Percentiles rank a stretch among this genome's conserved stretches.
Conservation (phyloP, 2,329 filamentous ascomycete species). For the Fusarium decemcellulare region DNA sequence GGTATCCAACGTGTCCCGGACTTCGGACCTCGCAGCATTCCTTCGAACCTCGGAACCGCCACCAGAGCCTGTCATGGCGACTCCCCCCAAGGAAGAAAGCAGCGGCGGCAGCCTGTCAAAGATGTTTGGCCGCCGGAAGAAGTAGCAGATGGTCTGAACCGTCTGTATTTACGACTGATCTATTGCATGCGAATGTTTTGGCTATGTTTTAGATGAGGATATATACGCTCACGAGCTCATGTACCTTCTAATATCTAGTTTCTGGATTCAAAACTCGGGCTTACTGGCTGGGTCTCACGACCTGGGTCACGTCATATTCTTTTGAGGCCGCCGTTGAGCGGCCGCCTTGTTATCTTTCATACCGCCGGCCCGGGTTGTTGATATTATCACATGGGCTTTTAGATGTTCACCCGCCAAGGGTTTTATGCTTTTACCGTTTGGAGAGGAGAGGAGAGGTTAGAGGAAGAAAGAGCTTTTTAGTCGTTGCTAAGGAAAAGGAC, state of each 20-base stretch:
- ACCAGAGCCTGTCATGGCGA: slow-evolving; percentile 50
- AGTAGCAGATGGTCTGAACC: slow-evolving; percentile 51
- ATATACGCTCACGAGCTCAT: slow-evolving; percentile 45
- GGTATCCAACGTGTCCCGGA: slow-evolving; percentile 64
- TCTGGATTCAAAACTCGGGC: slow-evolving; percentile 32
- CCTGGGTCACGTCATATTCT: slow-evolving; percentile 1
- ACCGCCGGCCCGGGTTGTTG: slow-evolving; percentile 20
- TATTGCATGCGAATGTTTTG: slow-evolving; percentile 21
- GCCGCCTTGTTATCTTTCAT: slow-evolving; percentile 28
- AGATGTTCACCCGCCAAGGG: slow-evolving; percentile 22
- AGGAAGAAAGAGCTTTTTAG: neutral
- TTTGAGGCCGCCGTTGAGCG: slow-evolving; percentile 14
- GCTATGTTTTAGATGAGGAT: slow-evolving; percentile 35
- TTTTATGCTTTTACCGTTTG: slow-evolving; percentile 3
- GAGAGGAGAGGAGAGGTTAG: neutral
- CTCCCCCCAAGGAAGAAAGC: slow-evolving; percentile 55
- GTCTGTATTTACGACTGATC: slow-evolving; percentile 30
- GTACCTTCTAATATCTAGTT: slow-evolving; percentile 46
- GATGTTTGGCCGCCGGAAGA: slow-evolving; percentile 67
- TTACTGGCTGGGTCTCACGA: slow-evolving; percentile 9
- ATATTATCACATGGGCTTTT: slow-evolving; percentile 21
- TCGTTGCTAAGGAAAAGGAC: neutral
- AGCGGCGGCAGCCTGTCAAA: slow-evolving; percentile 58
- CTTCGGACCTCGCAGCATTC: slow-evolving; percentile 80
- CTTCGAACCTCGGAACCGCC: slow-evolving; percentile 78